Conservation (phyloP, 2,329 filamentous ascomycete genomes). For the Elsinoe arachidis region DNA sequence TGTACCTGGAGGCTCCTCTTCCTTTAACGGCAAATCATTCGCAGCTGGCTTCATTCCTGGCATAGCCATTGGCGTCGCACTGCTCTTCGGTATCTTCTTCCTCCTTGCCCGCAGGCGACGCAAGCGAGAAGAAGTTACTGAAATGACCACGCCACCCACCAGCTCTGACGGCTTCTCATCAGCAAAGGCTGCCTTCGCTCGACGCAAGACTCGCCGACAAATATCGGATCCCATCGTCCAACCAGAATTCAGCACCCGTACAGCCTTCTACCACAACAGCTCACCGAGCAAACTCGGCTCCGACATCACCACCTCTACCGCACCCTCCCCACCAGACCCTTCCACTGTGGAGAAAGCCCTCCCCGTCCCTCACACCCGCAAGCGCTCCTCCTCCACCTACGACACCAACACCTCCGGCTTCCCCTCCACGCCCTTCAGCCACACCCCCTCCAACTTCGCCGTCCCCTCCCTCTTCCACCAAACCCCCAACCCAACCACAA, state of each 20-base stretch:
- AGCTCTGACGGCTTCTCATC: neutral
- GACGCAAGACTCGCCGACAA: conserved; percentile 23
- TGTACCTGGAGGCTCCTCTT: neutral
- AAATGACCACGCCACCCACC: neutral
- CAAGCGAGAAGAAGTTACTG: neutral
- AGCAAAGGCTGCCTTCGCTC: conserved; percentile 7
- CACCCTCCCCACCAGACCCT: neutral
- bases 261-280: conserved; percentile 26
- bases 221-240: conserved; percentile 28
- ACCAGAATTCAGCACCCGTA: conserved; percentile 22
- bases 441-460: conserved; percentile 10
- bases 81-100: conserved; percentile 22
- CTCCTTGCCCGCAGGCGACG: conserved; percentile 15
- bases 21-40: conserved; percentile 27
- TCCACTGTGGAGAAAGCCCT: neutral
- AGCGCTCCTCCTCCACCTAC: neutral
- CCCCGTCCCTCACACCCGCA: neutral
- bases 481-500: conserved; percentile 24
- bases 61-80: conserved; percentile 24
- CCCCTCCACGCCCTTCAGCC: conserved; percentile 18
- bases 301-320: neutral
- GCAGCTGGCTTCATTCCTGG: conserved; percentile 29
- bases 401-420: conserved; percentile 16
- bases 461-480: conserved; percentile 20
- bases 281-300: neutral